Evolutionary conservation across 2,329 filamentous ascomycete species (phyloP).

Genomic region (Clonostachys byssicola): DNA sequence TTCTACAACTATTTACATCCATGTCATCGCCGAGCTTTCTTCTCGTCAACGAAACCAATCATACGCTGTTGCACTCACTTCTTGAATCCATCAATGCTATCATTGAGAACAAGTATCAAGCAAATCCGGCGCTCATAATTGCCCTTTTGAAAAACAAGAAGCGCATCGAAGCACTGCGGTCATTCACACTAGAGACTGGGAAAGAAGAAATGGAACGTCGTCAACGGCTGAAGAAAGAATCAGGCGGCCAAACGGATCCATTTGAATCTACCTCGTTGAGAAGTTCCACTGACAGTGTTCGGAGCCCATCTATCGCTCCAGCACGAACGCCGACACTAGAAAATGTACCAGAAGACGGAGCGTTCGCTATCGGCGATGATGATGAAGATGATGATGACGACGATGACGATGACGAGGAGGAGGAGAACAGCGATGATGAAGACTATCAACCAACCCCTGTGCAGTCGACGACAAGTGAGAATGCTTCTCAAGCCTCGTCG

Average conservation of each 20-base stretch:
- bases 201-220: slow-evolving; percentile 86
- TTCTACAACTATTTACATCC: slow-evolving; percentile 83
- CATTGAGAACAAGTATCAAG: slow-evolving; percentile 80
- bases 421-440: slow-evolving; percentile 48
- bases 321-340: slow-evolving; percentile 18
- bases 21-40: slow-evolving; percentile 94
- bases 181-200: slow-evolving; percentile 87
- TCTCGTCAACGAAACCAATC: slow-evolving; percentile 87
- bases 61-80: slow-evolving; percentile 73
- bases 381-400: slow-evolving; percentile 55
- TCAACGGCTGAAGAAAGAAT: slow-evolving; percentile 66
- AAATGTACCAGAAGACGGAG: slow-evolving; percentile 56
- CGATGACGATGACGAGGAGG: slow-evolving; percentile 44
- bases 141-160: slow-evolving; percentile 75
- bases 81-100: slow-evolving; percentile 88
- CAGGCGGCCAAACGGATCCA: slow-evolving; percentile 41
- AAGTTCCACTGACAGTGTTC: slow-evolving; percentile 64
- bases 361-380: slow-evolving; percentile 89
- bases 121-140: slow-evolving; percentile 79
- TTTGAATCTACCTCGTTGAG: slow-evolving; percentile 45
- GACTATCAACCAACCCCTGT: slow-evolving; percentile 52
- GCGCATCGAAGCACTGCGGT: slow-evolving; percentile 77
- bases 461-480: slow-evolving; percentile 60
- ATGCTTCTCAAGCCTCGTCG: slow-evolving; percentile 63
- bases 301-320: slow-evolving; percentile 46